Base-by-base conservation (phyloP, 2,329 filamentous ascomycete species). In the Xylaria arbuscula region DNA sequence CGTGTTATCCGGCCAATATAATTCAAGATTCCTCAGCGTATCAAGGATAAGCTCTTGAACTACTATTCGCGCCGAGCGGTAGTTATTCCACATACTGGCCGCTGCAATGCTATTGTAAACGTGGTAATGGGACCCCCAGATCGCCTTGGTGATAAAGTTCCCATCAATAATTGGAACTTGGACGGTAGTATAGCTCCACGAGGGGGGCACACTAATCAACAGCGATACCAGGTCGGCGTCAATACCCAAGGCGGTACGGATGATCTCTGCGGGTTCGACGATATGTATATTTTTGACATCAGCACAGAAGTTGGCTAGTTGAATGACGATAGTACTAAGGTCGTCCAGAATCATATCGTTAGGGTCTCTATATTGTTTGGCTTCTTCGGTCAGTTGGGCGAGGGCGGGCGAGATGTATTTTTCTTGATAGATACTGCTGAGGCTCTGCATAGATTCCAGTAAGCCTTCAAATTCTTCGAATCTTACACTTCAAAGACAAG, bases 11-110 rank as follows among this genome's bases (percentile, higher is more conserved):
- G n/a, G 38, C 19, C 15, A 24, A 28, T 19, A 57, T 19, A 19
- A 38, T 15, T 57, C 54, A 7, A 57, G 54, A 45, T 32, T 11
- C 13, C 6, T 28, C 38, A 57, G 32, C 22, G 54, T 57, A 32
- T 57, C 54, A 17, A 45, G 28, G 45, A 57, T 57, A 57, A 57
- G 54, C 54, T 57, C 54, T 57, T 57, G 54, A 57, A 57, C 19
- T 45, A 57, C 36, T 57, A 57, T 57, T 13, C 54, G 54, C 13
- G 54, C 54, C 38, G 54, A 57, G 5, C 54, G 38, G 45, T 57
- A 57, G 54, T 57, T 57, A 22, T 57, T 57, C 54, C 54, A 57
- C 54, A 57, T 57, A 45, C 19, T 57, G 11, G 54, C 54, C 45
- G 54, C 54, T 8, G 36, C 22, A 57, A 57, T 45, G 38, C 38